Base-by-base conservation (phyloP, 192 early-diverging fungal species). In the Coemansia sp. region DNA sequence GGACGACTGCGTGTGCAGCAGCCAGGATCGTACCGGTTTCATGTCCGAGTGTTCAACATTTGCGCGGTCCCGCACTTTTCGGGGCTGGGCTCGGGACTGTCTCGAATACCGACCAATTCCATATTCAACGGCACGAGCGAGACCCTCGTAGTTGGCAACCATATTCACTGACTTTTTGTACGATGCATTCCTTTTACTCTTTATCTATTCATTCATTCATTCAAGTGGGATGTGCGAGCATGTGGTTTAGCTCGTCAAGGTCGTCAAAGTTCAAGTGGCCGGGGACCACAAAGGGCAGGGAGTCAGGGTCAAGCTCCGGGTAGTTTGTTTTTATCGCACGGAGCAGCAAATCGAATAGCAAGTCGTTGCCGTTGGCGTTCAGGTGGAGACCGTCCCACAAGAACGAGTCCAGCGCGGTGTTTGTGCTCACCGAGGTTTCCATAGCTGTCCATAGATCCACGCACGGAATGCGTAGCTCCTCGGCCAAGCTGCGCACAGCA, bases 381-480 rank as follows among this genome's bases (percentile, higher is more conserved):
- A 81, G 55, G 22, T 81, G 78, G 23, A 81, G 39, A 1, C 69
- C 78, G 32, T 81, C 78, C 14, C 22, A 54, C 48, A 57, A n/a
- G 37, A 48, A 75, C 14, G 47, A 27, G 10, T 66, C 73, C 17
- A 69, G 69, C 1, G 66, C 63, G 6, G 62, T 38, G 3, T 2
- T 22, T 21, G 25, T 43, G 0, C 21, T 22, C 19, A 51, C 6
- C 1, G 8, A 0, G 11, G 38, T 22, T 37, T 79, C 71, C 11
- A 73, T 67, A 9, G 65, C 78, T 4, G 66, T 11, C 72, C 72
- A 81, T 63, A 81, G 7, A 27, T 81, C 78, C 11, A 75, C 68
- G 25, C 60, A 65, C 1, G 69, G 66, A 54, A 81, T 14, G 1
- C 22, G 1, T 10, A 57, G 48, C 23, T 63, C 38, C 0, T 3